phyloP scores from a whole-genome alignment of 164 flowering plant genomes.

The Magnolia kwangsiensis region DNA sequence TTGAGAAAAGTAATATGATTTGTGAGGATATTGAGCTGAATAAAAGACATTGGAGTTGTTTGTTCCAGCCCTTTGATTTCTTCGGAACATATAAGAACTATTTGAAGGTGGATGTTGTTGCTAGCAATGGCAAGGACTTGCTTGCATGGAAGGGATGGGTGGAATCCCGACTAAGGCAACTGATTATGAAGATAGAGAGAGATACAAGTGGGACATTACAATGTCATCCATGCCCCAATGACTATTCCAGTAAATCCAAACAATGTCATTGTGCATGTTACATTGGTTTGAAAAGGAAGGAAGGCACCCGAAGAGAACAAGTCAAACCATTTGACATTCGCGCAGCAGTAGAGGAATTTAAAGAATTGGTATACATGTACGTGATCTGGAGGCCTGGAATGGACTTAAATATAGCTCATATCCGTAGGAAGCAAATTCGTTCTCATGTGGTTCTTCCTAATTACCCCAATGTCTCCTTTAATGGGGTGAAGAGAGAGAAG shows the following conservation, averaged over 20 bases:
- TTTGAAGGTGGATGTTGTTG: constrained; percentile 85
- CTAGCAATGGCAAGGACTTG: constrained; percentile 78
- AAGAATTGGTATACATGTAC: constrained; percentile 64
- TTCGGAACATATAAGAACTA: constrained; percentile 86
- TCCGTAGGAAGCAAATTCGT: constrained; percentile 80
- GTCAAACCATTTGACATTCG: constrained; percentile 96
- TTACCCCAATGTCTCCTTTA: no score
- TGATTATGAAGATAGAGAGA: constrained; percentile 88
- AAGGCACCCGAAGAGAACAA: constrained; percentile 70
- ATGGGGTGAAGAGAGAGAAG: no score
- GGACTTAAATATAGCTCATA: constrained; percentile 87
- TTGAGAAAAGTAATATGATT: constrained; percentile 63
- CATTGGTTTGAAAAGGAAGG: constrained; percentile 90
- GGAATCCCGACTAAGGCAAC: constrained; percentile 86
- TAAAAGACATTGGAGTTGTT: constrained; percentile 63
- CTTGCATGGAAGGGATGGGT: constrained; percentile 97
- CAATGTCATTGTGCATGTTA: constrained; percentile 78
- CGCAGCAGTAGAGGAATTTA: constrained; percentile 87
- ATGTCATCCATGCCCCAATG: constrained; percentile 92
- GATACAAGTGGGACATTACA: constrained; percentile 84
- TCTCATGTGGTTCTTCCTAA: constrained; percentile 57
- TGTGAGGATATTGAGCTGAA: constrained; percentile 89
- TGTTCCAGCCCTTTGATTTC: constrained; percentile 84
- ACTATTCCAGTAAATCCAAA: constrained; percentile 59
- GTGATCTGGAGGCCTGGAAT: constrained; percentile 86